Conservation (phyloP, 306 rosid genomes). For the Citrullus mucosospermus region DNA sequence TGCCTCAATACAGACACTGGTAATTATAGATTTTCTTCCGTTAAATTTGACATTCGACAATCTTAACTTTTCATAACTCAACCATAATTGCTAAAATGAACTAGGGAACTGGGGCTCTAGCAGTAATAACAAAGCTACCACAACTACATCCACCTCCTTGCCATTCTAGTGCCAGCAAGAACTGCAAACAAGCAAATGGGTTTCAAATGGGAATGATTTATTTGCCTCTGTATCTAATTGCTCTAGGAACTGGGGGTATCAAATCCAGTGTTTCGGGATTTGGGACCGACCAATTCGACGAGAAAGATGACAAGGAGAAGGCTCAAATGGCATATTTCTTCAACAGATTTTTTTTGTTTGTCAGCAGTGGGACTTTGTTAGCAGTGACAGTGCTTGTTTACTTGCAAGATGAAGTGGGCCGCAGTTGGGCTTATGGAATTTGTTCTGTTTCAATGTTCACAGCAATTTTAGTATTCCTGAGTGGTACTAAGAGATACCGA, state of each 20-base stretch:
- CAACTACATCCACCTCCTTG: conserved; percentile 69
- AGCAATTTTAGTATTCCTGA: conserved; percentile 38
- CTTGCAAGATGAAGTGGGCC: conserved; percentile 69
- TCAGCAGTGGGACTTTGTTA: conserved; percentile 62
- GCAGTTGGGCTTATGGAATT: conserved; percentile 76
- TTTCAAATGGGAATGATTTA: conserved; percentile 74
- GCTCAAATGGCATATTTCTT: conserved; percentile 77
- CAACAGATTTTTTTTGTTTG: conserved; percentile 67
- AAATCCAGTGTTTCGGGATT: conserved; percentile 95
- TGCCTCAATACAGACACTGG: conserved; percentile 61
- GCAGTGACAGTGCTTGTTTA: conserved; percentile 92
- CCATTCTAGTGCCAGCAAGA: conserved; percentile 10
- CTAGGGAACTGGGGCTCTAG: conserved; percentile 64
- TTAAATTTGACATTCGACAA: background rate
- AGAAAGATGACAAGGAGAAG: conserved; percentile 72
- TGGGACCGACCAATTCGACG: conserved; percentile 84
- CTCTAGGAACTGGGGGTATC: conserved; percentile 79
- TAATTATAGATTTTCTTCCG: conserved; percentile 1
- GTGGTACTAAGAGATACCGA: conserved; percentile 55
- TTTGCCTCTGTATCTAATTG: conserved; percentile 55
- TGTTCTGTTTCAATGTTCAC: conserved; percentile 54
- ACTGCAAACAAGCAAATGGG: conserved; percentile 51
- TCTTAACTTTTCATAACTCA: background rate
- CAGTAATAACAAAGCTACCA: conserved; percentile 57
- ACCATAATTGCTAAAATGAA: background rate